phyloP scores from a whole-genome alignment of 2,329 filamentous ascomycete species.

The Microdochium paspali region DNA sequence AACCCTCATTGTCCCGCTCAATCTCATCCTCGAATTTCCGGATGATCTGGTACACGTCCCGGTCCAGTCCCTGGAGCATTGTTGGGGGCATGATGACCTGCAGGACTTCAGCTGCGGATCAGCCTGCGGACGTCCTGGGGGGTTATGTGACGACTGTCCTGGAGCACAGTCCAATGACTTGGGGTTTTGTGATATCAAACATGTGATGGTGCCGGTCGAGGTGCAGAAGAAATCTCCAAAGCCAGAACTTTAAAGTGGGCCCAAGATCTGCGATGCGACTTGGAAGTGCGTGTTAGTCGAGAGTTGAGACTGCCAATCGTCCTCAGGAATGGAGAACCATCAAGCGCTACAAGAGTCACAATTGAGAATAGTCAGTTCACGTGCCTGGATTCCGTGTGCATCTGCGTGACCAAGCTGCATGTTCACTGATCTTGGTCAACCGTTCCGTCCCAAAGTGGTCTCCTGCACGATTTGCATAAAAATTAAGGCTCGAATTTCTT shows the following conservation, averaged over 20 bases:
- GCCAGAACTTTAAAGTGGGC: background rate
- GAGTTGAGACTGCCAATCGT: background rate
- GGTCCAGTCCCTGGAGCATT: slow-evolving; percentile 49
- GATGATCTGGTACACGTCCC: slow-evolving; percentile 71
- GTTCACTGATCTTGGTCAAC: too few species aligned
- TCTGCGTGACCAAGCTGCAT: too few species aligned
- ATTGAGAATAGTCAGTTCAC: too few species aligned
- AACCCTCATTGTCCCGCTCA: slow-evolving; percentile 27
- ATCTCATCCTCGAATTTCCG: slow-evolving; percentile 65
- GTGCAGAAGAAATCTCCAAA: background rate
- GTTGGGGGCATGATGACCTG: slow-evolving; percentile 24
- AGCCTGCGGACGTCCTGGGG: background rate
- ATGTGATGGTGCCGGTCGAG: background rate
- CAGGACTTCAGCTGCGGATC: background rate
- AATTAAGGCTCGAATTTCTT: too few species aligned
- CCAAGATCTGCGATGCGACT: background rate
- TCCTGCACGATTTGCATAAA: too few species aligned
- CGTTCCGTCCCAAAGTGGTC: too few species aligned
- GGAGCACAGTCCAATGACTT: background rate
- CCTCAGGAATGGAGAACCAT: too few species aligned
- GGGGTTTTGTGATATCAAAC: background rate
- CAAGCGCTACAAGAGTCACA: too few species aligned
- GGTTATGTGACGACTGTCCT: background rate
- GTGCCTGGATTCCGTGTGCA: too few species aligned
- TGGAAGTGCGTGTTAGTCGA: background rate